Evolutionary conservation across 164 flowering plant genomes (phyloP).

Genomic region (Pachysandra terminalis): DNA sequence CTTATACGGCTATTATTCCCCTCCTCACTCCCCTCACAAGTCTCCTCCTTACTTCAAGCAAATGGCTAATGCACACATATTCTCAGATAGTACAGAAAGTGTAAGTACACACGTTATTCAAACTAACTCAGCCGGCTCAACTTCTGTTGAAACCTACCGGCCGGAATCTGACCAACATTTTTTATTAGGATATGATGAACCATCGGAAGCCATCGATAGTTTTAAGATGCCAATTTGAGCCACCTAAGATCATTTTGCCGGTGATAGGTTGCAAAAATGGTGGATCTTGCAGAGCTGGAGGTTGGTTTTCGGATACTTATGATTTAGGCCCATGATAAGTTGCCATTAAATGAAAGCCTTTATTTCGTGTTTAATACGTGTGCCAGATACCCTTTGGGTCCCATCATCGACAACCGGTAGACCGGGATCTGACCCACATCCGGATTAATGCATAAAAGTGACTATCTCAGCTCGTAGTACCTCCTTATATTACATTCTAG

Average conservation of each 20-base stretch:
- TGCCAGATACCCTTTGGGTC: background rate
- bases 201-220: too few species aligned
- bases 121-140: background rate
- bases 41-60: background rate
- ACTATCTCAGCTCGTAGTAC: background rate
- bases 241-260: too few species aligned
- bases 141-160: background rate
- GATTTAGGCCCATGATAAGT: conserved; percentile 7
- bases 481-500: too few species aligned
- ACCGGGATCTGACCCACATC: background rate
- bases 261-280: background rate
- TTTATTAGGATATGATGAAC: too few species aligned
- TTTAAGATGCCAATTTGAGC: too few species aligned
- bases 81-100: background rate
- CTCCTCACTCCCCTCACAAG: background rate
- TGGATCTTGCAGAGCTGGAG: conserved; percentile 11
- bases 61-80: background rate
- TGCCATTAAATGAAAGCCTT: conserved; percentile 11
- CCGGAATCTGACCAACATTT: conserved; percentile 10
- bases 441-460: background rate
- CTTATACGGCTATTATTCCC: conserved; percentile 3
- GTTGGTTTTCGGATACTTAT: background rate
- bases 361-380: background rate
- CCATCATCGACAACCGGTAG: too few species aligned
- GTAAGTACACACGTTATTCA: background rate